phyloP scores from a whole-genome alignment of 2,329 filamentous ascomycete genomes.

The Microcera coccophila region DNA sequence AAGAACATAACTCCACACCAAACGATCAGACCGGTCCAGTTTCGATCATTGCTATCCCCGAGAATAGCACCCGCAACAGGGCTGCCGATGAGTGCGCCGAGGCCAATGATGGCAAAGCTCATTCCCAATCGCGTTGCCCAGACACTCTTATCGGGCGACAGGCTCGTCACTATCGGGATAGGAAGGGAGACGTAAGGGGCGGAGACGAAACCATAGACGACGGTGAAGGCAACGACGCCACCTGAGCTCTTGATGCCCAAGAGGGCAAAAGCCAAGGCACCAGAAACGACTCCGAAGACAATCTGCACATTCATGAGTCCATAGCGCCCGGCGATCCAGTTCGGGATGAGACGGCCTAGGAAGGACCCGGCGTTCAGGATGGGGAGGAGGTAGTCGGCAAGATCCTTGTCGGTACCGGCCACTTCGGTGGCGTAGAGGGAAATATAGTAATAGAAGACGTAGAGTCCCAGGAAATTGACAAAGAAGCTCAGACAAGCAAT shows the following conservation, averaged over 20 bases:
- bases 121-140: slow-evolving; percentile 45
- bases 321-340: slow-evolving; percentile 39
- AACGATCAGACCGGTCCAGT: too few relatives aligned
- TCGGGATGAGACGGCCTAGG: slow-evolving; percentile 46
- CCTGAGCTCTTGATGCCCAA: slow-evolving; percentile 34
- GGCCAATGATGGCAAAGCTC: slow-evolving; percentile 32
- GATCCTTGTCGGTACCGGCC: slow-evolving; percentile 34
- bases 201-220: slow-evolving; percentile 46
- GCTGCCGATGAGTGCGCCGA: slow-evolving; percentile 34
- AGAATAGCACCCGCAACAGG: slow-evolving; percentile 39
- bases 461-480: slow-evolving; percentile 35
- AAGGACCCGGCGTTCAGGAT: slow-evolving; percentile 50
- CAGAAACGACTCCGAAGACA: slow-evolving; percentile 31
- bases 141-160: slow-evolving; percentile 38
- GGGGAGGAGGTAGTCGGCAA: slow-evolving; percentile 42
- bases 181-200: slow-evolving; percentile 43
- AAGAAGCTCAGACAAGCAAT: slow-evolving; percentile 31
- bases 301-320: slow-evolving; percentile 42
- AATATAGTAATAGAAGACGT: slow-evolving; percentile 43
- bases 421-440: neutral
- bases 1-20: too few relatives aligned
- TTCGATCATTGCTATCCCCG: too few relatives aligned
- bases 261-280: slow-evolving; percentile 39
- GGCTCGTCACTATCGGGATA: slow-evolving; percentile 38
- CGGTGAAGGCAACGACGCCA: slow-evolving; percentile 40